These are phyloP conservation scores for Gynostemma pentaphyllum DNA, from an alignment of 306 rosid genomes.

Conservation along the genomic window DNA sequence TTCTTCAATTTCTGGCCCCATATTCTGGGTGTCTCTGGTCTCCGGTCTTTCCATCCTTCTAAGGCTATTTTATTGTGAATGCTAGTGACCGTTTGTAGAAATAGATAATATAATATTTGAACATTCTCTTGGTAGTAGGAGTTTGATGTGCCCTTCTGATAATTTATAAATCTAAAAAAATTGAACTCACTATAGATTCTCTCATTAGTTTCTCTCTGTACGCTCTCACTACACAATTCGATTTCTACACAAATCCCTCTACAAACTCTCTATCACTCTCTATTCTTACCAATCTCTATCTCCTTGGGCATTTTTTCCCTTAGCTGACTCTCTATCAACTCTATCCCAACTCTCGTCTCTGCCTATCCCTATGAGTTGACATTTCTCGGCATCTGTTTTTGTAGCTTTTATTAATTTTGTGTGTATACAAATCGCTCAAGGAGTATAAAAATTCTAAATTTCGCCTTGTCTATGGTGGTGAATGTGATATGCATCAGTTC, in stretches of 20 bases:
- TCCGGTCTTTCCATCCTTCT: too few species aligned
- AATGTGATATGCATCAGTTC: neutral
- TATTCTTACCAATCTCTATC: neutral
- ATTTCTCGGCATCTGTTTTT: neutral
- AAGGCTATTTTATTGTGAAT: too few species aligned
- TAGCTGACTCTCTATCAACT: constrained; percentile 1
- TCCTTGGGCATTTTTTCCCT: neutral
- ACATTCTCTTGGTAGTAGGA: too few species aligned
- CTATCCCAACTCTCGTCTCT: neutral
- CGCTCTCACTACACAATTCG: neutral
- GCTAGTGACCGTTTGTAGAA: too few species aligned
- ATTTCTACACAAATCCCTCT: neutral
- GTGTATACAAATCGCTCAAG: too few species aligned
- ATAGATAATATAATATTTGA: too few species aligned
- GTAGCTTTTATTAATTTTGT: neutral
- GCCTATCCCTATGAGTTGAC: neutral
- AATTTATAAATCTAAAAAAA: too few species aligned
- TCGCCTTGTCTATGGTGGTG: neutral
- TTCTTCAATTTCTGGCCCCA: too few species aligned
- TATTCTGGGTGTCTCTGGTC: too few species aligned
- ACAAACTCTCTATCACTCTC: neutral
- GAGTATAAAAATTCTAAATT: neutral
- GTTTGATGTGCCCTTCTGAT: too few species aligned
- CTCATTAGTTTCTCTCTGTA: neutral
- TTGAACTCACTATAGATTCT: neutral